Percentiles rank a stretch among this genome's conserved stretches.
These are phyloP conservation scores for Colletotrichum costaricense DNA, from an alignment of 2,329 filamentous ascomycete genomes.

Conservation along the genomic window DNA sequence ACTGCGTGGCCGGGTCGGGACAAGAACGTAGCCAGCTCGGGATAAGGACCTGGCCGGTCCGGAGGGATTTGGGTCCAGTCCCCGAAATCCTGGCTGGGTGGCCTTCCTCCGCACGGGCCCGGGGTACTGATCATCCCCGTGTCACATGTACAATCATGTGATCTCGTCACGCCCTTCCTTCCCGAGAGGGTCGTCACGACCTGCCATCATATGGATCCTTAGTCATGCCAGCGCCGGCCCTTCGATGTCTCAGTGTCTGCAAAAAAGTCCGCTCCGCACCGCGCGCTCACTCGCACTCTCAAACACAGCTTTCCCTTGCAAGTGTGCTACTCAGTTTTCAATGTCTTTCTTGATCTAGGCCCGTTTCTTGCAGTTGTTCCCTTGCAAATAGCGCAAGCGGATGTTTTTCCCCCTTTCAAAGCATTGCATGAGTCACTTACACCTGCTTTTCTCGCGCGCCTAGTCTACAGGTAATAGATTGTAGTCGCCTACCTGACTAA, in stretches of 20 bases:
- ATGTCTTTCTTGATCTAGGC: neutral
- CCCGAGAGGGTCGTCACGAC: slow-evolving; percentile 18
- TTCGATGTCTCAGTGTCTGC: neutral
- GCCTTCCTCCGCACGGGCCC: neutral
- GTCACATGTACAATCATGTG: slow-evolving; percentile 2
- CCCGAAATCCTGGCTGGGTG: neutral
- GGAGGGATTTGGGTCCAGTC: neutral
- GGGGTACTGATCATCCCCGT: neutral
- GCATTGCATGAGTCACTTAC: neutral
- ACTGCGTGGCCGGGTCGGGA: neutral
- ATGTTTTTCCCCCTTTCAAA: neutral
- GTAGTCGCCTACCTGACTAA: neutral
- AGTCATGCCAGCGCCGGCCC: neutral
- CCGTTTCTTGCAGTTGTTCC: neutral
- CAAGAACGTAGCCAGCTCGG: neutral
- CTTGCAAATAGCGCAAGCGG: neutral
- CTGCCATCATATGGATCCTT: neutral
- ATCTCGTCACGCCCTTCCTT: slow-evolving; percentile 25
- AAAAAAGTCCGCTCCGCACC: slow-evolving; percentile 10
- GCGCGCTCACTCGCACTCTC: neutral
- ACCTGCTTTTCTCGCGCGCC: neutral
- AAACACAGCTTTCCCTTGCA: neutral
- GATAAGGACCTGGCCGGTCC: neutral
- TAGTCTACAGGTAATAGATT: neutral
- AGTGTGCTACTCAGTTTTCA: neutral